phyloP scores from a whole-genome alignment of 1,139 yeast genomes.

The Geotrichum aggregatum region DNA sequence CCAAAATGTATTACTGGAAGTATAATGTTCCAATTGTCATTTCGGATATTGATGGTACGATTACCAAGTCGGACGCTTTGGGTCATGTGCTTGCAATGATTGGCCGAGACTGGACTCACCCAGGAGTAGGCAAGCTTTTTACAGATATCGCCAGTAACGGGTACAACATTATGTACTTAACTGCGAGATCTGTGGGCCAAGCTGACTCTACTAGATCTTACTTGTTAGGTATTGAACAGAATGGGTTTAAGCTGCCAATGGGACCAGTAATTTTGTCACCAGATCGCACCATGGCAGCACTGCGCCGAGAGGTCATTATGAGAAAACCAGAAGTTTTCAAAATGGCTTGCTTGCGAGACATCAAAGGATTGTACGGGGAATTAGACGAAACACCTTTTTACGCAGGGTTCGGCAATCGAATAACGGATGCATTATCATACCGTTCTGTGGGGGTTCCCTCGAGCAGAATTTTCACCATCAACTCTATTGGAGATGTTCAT shows the following conservation, averaged over 20 bases:
- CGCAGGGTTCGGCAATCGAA: constrained; percentile 96
- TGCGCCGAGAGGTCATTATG: constrained; percentile 83
- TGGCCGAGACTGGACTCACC: constrained; percentile 98
- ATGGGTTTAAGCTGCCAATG: constrained; percentile 64
- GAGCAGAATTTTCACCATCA: constrained; percentile 90
- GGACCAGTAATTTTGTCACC: constrained; percentile 97
- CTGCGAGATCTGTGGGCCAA: constrained; percentile 93
- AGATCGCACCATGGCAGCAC: constrained; percentile 94
- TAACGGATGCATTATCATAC: constrained; percentile 94
- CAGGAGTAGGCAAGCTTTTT: constrained; percentile 88
- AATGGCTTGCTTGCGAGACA: constrained; percentile 92
- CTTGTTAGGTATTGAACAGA: constrained; percentile 71
- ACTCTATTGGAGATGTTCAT: constrained; percentile 95
- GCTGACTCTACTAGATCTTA: constrained; percentile 91
- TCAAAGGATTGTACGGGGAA: constrained; percentile 54
- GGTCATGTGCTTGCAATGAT: constrained; percentile 93
- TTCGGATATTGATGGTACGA: constrained; percentile 97
- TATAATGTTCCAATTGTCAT: constrained; percentile 84
- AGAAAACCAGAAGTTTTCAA: constrained; percentile 96
- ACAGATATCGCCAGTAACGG: constrained; percentile 83
- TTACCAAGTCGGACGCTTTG: constrained; percentile 93
- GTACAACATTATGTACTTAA: constrained; percentile 85
- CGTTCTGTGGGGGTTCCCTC: constrained; percentile 92
- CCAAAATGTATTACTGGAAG: constrained; percentile 82
- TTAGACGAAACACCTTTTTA: constrained; percentile 66